phyloP scores from a whole-genome alignment of 2,329 filamentous ascomycete species.

The Pseudofabraea citricarpa region DNA sequence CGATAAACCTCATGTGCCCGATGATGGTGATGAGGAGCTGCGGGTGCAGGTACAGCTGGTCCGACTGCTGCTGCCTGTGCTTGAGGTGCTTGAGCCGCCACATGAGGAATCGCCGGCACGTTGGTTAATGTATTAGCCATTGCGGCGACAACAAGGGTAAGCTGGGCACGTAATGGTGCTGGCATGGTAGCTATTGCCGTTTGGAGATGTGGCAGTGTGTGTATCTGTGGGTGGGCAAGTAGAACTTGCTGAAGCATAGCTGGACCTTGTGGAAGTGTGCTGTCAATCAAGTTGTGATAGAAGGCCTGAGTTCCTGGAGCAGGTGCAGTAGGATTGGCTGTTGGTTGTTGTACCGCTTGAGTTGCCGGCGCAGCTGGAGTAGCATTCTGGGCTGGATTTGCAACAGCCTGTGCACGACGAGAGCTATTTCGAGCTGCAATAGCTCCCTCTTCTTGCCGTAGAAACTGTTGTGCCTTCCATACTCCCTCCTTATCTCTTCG shows the following conservation, averaged over 20 bases:
- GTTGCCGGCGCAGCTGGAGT: neutral
- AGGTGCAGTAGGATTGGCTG: neutral
- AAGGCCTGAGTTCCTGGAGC: slow-evolving; percentile 31
- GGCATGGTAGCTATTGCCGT: neutral
- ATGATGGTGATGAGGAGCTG: slow-evolving; percentile 17
- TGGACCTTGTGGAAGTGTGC: slow-evolving; percentile 45
- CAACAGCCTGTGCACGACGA: neutral
- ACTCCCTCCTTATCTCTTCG: slow-evolving; percentile 77
- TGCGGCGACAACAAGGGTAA: neutral
- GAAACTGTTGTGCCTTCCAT: slow-evolving; percentile 73
- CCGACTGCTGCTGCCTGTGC: slow-evolving; percentile 3
- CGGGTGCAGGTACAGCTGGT: slow-evolving; percentile 3
- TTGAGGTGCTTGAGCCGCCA: slow-evolving; percentile 2
- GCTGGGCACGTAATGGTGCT: neutral
- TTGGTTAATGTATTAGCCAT: neutral
- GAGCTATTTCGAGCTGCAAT: slow-evolving; percentile 19
- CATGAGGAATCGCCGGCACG: neutral
- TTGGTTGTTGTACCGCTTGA: slow-evolving; percentile 1
- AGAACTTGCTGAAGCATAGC: slow-evolving; percentile 30
- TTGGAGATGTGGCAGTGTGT: neutral
- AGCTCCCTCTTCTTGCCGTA: slow-evolving; percentile 70
- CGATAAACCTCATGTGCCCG: slow-evolving; percentile 42
- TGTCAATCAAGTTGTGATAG: slow-evolving; percentile 48
- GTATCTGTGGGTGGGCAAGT: slow-evolving; percentile 17
- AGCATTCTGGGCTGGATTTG: slow-evolving; percentile 1